These are phyloP conservation scores for Chrysoporthe puriensis DNA, from an alignment of 2,329 filamentous ascomycete genomes.

Conservation along the genomic window DNA sequence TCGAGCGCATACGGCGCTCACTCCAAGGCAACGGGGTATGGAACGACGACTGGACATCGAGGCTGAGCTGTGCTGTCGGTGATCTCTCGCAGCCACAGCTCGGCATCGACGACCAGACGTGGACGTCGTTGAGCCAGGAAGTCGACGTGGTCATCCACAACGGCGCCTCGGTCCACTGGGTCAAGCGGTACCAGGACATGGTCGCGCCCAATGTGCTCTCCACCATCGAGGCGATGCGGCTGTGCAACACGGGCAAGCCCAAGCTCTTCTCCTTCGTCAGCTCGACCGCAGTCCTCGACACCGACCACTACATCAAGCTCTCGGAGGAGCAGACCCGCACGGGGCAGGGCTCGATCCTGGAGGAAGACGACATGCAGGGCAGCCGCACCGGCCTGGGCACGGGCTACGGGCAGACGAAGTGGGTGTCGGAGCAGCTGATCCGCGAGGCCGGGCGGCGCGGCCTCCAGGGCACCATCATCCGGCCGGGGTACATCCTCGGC, in stretches of 20 bases:
- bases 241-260: conserved; percentile 76
- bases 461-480: conserved; percentile 73
- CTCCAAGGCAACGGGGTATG: conserved; percentile 81
- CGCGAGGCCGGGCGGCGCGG: conserved; percentile 79
- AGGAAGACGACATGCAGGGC: conserved; percentile 78
- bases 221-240: conserved; percentile 74
- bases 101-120: conserved; percentile 68
- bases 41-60: conserved; percentile 65
- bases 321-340: conserved; percentile 65
- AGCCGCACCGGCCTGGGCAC: conserved; percentile 78
- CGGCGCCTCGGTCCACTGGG: conserved; percentile 81
- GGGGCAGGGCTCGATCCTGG: conserved; percentile 68
- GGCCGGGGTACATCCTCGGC: conserved; percentile 85
- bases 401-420: conserved; percentile 91
- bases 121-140: conserved; percentile 65
- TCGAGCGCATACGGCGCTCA: conserved; percentile 68
- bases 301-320: conserved; percentile 76
- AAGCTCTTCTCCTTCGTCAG: conserved; percentile 83
- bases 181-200: conserved; percentile 74
- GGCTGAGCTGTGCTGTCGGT: conserved; percentile 71
- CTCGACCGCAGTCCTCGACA: conserved; percentile 83
- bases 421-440: conserved; percentile 73
- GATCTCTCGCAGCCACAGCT: conserved; percentile 74
- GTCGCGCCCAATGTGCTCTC: conserved; percentile 77
- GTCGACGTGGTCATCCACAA: conserved; percentile 83